phyloP scores from a whole-genome alignment of 2,329 filamentous ascomycete genomes.

The Daldinia eschscholtzii region DNA sequence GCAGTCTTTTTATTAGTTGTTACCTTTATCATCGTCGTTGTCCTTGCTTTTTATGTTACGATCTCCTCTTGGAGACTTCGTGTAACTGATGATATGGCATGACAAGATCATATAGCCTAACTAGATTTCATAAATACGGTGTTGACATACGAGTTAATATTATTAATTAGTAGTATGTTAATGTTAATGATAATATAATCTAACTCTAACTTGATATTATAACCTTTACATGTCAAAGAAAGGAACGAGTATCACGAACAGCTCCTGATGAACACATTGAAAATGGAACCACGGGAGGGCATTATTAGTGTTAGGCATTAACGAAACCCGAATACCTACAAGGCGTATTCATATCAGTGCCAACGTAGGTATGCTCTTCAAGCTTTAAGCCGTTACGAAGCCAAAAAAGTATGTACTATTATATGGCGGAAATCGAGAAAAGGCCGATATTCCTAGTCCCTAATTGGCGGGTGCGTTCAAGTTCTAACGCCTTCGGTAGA shows the following conservation, averaged over 20 bases:
- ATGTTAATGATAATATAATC: neutral
- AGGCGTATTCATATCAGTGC: constrained; percentile 9
- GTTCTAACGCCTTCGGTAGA: constrained; percentile 33
- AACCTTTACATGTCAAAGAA: constrained; percentile 8
- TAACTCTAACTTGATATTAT: neutral
- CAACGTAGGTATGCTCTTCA: constrained; percentile 8
- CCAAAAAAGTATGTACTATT: constrained; percentile 5
- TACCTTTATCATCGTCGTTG: neutral
- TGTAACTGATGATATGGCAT: neutral
- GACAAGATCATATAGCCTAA: neutral
- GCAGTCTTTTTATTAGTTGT: constrained; percentile 7
- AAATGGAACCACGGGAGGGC: constrained; percentile 1
- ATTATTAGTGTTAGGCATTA: constrained; percentile 1
- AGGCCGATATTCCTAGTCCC: constrained; percentile 22
- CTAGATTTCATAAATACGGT: neutral
- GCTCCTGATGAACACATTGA: constrained; percentile 1
- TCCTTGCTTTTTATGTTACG: constrained; percentile 2
- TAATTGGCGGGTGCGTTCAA: constrained; percentile 25
- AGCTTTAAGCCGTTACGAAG: constrained; percentile 8
- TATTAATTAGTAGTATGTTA: neutral
- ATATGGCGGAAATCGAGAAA: constrained; percentile 29
- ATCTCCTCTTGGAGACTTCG: neutral
- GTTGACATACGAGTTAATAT: neutral
- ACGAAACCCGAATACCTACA: constrained; percentile 2
- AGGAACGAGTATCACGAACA: neutral